Base-by-base conservation (phyloP, 106 monocot species). In the Gastrodia elata region DNA sequence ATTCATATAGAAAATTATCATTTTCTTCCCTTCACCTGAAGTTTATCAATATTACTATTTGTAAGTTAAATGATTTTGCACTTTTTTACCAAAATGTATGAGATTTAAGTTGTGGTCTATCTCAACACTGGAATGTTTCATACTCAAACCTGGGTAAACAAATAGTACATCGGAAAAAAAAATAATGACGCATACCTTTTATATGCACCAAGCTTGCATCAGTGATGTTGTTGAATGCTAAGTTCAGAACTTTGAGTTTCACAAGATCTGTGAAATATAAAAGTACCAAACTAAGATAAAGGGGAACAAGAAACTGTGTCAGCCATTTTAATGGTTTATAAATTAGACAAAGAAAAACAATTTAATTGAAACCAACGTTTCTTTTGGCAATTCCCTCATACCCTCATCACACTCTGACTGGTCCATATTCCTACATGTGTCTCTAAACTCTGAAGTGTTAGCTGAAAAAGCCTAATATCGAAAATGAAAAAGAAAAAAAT, bases 201-300 rank as follows among this genome's bases (percentile, higher is more conserved):
- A 99, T 74, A 88, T 99, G 82, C 34, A 82, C 82, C 78, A 99
- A 84, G 64, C 87, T 88, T 64, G 86, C 81, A 86, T 93, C 85
- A 28, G 93, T 89, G 49, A 99, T 84, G 67, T 85, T 85, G 80
- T 86, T 99, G 79, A 93, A 99, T 5, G 91, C 98, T 82, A 99
- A 84, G 80, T 93, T 91, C 70, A 99, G 78, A 4, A 80, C 75
- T 77, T 82, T 94, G 80, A 99, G 82, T 61, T 93, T 94, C 37
- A 79, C 61, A 57, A 93, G 80, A n/a, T 76, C 98, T 99, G 82
- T 67, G 73, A 69, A 71, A 32, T 5, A 78, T 59, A 28, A 33
- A 76, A 33, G 48, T 13, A 42, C 40, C 26, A 33, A 0, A 22
- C 18, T n/a, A n/a, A 8, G 32, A 57, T 25, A 37, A 37, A 56